phyloP scores from a whole-genome alignment of 768 basidiomycete species.

The Phanerodontia chrysosporium region DNA sequence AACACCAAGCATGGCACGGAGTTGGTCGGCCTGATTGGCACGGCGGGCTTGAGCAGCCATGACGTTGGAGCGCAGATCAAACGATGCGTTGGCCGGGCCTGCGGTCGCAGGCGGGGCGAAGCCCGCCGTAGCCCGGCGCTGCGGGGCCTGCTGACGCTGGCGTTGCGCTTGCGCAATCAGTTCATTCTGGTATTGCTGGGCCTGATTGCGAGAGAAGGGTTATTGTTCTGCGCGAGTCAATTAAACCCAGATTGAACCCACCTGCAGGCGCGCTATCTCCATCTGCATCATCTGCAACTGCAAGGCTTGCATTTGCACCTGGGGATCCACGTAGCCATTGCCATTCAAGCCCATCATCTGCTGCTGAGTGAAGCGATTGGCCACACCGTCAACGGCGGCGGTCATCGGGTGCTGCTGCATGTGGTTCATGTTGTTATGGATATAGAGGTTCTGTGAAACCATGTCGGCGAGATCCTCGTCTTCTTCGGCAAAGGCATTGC shows the following conservation, averaged over 20 bases:
- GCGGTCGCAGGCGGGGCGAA: slow-evolving; percentile 67
- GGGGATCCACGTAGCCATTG: slow-evolving; percentile 42
- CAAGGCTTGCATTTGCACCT: slow-evolving; percentile 53
- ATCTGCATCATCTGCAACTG: slow-evolving; percentile 87
- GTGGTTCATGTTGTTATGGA: slow-evolving; percentile 32
- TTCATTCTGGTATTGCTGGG: slow-evolving; percentile 74
- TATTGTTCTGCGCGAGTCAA: slow-evolving; percentile 4
- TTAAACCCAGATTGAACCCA: slow-evolving; percentile 26
- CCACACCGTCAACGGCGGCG: slow-evolving; percentile 64
- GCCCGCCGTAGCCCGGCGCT: slow-evolving; percentile 43
- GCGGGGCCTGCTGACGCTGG: slow-evolving; percentile 43
- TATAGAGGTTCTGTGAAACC: slow-evolving; percentile 48
- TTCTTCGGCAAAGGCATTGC: slow-evolving; percentile 44
- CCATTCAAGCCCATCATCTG: slow-evolving; percentile 51
- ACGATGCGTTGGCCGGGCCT: slow-evolving; percentile 59
- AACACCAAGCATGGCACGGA: slow-evolving; percentile 56
- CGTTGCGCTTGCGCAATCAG: slow-evolving; percentile 57
- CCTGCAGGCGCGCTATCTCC: slow-evolving; percentile 80
- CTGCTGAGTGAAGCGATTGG: slow-evolving; percentile 64
- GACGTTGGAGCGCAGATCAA: slow-evolving; percentile 59
- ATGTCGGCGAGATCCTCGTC: slow-evolving; percentile 59
- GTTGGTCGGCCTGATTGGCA: slow-evolving; percentile 62
- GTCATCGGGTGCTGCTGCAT: slow-evolving; percentile 56
- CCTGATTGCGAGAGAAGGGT: slow-evolving; percentile 44
- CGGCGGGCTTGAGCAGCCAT: slow-evolving; percentile 61